These are phyloP conservation scores for Irpex lacteus DNA, from an alignment of 1,284 basidiomycete genomes.

Conservation along the genomic window DNA sequence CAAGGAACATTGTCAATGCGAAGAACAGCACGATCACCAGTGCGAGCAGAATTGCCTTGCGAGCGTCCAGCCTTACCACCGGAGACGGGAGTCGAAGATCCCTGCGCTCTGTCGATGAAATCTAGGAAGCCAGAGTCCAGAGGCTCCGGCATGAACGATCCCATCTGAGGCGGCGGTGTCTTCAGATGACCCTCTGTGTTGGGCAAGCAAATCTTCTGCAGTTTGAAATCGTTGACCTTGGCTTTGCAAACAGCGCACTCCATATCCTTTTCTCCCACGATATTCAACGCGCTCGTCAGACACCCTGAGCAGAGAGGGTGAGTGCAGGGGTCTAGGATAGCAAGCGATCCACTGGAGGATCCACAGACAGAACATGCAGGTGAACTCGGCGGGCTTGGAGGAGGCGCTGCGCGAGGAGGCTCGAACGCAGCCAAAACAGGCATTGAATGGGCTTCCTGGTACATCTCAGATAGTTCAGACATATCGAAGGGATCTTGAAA, in stretches of 20 bases:
- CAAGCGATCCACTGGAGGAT: constrained; percentile 45
- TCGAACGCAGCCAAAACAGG: constrained; percentile 6
- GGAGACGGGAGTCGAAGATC: constrained; percentile 29
- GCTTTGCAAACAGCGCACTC: constrained; percentile 72
- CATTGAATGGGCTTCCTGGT: constrained; percentile 22
- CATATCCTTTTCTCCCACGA: constrained; percentile 83
- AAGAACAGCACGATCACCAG: constrained; percentile 54
- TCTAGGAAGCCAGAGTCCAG: constrained; percentile 21
- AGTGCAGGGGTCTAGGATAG: constrained; percentile 66
- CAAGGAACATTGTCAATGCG: constrained; percentile 84
- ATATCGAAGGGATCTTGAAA: constrained; percentile 34
- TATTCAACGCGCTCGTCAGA: constrained; percentile 78
- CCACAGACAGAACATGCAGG: constrained; percentile 50
- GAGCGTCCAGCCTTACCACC: constrained; percentile 4
- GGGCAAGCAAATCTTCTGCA: constrained; percentile 30
- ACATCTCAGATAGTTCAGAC: constrained; percentile 23
- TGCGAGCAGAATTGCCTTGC: constrained; percentile 7
- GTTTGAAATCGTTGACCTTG: constrained; percentile 65
- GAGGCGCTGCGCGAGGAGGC: constrained; percentile 11
- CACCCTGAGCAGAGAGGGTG: constrained; percentile 77
- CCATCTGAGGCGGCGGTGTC: constrained; percentile 8
- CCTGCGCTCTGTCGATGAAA: constrained; percentile 30
- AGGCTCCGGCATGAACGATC: constrained; percentile 15
- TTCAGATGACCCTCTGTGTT: not conserved
- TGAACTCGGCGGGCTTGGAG: constrained; percentile 17